Base-by-base conservation (phyloP, 2,329 filamentous ascomycete genomes). In the Thielaviopsis euricoi region DNA sequence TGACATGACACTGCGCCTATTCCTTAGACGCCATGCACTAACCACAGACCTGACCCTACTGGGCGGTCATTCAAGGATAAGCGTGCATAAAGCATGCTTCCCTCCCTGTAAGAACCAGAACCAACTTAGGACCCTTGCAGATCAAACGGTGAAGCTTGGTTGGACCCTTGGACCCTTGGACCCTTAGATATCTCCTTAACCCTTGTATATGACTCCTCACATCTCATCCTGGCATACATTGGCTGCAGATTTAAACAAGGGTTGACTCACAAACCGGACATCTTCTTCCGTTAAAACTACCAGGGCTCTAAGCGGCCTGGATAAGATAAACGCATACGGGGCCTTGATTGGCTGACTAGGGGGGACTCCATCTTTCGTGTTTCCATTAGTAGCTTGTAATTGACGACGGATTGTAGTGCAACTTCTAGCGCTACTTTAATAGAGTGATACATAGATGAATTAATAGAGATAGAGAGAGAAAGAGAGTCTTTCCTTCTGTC, bases 211-310 rank as follows among this genome's bases (percentile, higher is more conserved):
- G 9, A 26, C n/a, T n/a, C n/a, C n/a, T n/a, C n/a, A n/a, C n/a
- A n/a, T n/a, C n/a, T n/a, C n/a, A n/a, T n/a, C n/a, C n/a, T n/a
- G n/a, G n/a, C n/a, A n/a, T n/a, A n/a, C n/a, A n/a, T n/a, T n/a
- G n/a, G n/a, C n/a, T n/a, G n/a, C n/a, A 13, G 4, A 13, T 13
- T 43, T 43, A 43, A 43, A 15, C 37, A 15, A n/a, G 13, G 7
- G 10, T 29, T 33, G 25, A 52, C 23, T 52, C 51, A 52, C 50
- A n/a, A 13, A 26, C 50, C 56, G 50, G 56, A 58, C 50, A 58
- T 58, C 51, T 58, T n/a, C 56, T 58, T 58, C 50, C 56, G 50
- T 53, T 22, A 58, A 58, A 51, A 37, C 15, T 19, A 6, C 6
- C 19, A 48, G n/a, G 43, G 43, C 7, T 48, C 37, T 43, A 43